Evolutionary conservation across 2,329 filamentous ascomycete species (phyloP).

Genomic region (Diplodia sapinea): DNA sequence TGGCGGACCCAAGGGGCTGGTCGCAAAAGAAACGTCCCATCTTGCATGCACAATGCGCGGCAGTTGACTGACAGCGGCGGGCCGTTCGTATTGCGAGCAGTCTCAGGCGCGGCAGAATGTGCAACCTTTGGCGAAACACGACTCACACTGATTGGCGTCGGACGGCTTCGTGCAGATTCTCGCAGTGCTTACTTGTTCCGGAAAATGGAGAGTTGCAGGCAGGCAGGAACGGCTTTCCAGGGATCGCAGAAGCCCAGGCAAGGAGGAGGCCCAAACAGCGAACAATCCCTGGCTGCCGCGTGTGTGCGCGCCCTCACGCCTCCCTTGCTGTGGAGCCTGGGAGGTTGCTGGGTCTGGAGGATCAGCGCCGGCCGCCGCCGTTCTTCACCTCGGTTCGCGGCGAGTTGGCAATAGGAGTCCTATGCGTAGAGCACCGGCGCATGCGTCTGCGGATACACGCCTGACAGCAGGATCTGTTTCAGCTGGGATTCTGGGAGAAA

Average conservation of each 20-base stretch:
- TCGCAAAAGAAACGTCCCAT: not conserved
- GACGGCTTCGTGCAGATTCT: not conserved
- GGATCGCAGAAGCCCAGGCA: not conserved
- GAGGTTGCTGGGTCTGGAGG: slow-evolving; percentile 1
- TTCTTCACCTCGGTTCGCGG: not conserved
- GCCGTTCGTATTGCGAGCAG: slow-evolving; percentile 1
- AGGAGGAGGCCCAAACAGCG: not conserved
- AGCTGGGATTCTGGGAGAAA: not conserved
- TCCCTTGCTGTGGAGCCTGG: not conserved
- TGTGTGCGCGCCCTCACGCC: not conserved
- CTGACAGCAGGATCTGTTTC: not conserved
- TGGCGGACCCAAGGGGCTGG: not conserved
- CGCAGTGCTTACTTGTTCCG: slow-evolving; percentile 10
- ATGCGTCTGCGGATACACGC: not conserved
- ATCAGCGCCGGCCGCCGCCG: not conserved
- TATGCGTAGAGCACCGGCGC: not conserved
- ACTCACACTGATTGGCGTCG: not conserved
- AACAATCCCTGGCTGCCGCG: not conserved
- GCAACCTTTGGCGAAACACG: not conserved
- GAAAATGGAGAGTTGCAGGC: not conserved
- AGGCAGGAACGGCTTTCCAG: not conserved
- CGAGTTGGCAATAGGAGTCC: not conserved
- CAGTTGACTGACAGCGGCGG: not conserved
- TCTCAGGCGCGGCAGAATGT: not conserved
- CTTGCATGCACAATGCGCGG: not conserved